Evolutionary conservation across 352 stramenopile species (phyloP).

Genomic region (Thraustotheca clavata): DNA sequence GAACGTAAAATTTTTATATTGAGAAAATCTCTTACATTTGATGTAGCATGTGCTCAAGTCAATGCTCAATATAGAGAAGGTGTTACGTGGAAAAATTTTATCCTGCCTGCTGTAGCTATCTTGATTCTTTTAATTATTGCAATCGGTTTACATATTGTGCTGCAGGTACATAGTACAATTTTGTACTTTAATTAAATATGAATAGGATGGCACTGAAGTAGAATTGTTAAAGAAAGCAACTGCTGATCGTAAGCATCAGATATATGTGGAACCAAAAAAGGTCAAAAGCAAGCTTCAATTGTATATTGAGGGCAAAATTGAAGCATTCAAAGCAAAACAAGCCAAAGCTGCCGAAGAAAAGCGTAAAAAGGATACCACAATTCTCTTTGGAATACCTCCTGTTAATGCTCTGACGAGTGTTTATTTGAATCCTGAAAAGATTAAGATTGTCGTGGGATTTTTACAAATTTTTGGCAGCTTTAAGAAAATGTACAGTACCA

Average conservation of each 20-base stretch:
- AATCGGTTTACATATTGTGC: slow-evolving; percentile 20
- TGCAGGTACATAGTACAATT: slow-evolving; percentile 29
- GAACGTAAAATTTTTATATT: slow-evolving; percentile 33
- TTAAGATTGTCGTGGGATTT: slow-evolving; percentile 76
- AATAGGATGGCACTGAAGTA: slow-evolving; percentile 11
- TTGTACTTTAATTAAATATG: slow-evolving; percentile 24
- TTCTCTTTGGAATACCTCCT: slow-evolving; percentile 53
- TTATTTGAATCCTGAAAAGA: slow-evolving; percentile 43
- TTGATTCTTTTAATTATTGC: neutral
- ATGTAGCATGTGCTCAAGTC: slow-evolving; percentile 37
- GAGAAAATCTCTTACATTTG: neutral
- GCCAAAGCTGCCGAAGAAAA: slow-evolving; percentile 23
- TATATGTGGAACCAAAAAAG: neutral
- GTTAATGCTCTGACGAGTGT: slow-evolving; percentile 31
- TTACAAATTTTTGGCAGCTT: slow-evolving; percentile 81
- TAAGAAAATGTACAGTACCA: slow-evolving; percentile 51
- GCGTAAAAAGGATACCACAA: slow-evolving; percentile 26
- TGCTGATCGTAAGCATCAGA: slow-evolving; percentile 6
- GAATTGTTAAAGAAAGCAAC: neutral
- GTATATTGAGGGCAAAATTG: slow-evolving; percentile 25
- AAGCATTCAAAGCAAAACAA: slow-evolving; percentile 24
- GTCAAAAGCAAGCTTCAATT: slow-evolving; percentile 24
- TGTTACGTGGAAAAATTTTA: slow-evolving; percentile 28
- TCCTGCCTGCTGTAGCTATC: slow-evolving; percentile 33
- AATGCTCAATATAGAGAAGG: slow-evolving; percentile 31